phyloP scores from a whole-genome alignment of 306 rosid species.

The Oemleria cerasiformis region DNA sequence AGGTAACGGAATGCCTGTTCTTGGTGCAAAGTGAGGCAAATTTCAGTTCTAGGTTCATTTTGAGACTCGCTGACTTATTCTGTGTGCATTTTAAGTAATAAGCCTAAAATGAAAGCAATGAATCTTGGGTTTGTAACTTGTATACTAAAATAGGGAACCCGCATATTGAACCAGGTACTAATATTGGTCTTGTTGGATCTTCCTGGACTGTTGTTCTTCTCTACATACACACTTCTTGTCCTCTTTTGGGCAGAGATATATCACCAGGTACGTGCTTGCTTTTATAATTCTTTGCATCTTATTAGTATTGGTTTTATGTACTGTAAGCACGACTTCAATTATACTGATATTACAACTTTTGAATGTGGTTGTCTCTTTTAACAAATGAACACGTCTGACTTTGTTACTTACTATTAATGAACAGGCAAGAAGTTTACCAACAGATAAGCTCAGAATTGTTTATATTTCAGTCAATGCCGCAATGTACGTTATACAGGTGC shows the following conservation, averaged over 20 bases:
- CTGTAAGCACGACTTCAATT: neutral
- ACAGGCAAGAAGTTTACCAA: slow-evolving; percentile 92
- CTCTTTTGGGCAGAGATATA: slow-evolving; percentile 68
- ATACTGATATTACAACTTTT: neutral
- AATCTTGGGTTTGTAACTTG: neutral
- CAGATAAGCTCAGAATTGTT: slow-evolving; percentile 71
- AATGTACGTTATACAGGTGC: slow-evolving; percentile 76
- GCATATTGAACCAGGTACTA: slow-evolving; percentile 58
- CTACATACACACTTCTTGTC: slow-evolving; percentile 87
- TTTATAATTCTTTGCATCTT: slow-evolving; percentile 11
- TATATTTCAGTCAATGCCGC: slow-evolving; percentile 66
- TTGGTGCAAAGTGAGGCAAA: too few species aligned
- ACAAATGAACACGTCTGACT: neutral
- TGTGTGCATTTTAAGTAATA: too few species aligned
- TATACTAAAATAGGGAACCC: slow-evolving; percentile 30
- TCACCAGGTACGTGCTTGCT: slow-evolving; percentile 68
- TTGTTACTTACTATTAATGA: slow-evolving; percentile 1
- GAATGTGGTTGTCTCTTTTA: neutral
- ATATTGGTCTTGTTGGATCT: slow-evolving; percentile 63
- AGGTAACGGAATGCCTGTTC: too few species aligned
- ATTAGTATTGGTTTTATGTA: neutral
- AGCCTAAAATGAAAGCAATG: too few species aligned
- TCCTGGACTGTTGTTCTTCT: slow-evolving; percentile 88
- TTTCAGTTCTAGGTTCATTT: too few species aligned
- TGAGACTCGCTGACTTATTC: too few species aligned